Evolutionary conservation across 2,329 filamentous ascomycete species (phyloP).

Genomic region (Karstenula rhodostoma): DNA sequence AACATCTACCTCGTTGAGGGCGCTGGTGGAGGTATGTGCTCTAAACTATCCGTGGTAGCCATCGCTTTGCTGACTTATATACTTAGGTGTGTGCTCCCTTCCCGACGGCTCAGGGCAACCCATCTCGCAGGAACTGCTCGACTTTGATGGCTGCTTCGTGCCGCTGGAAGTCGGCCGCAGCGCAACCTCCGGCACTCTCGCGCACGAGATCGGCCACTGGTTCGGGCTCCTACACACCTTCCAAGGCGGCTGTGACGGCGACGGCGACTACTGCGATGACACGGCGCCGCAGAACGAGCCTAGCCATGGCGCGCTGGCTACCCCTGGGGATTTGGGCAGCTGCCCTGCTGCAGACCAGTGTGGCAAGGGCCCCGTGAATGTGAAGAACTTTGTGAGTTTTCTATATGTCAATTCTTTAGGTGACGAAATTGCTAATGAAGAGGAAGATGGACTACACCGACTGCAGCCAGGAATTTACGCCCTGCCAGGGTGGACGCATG

Average conservation of each 20-base stretch:
- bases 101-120: slow-evolving; percentile 16
- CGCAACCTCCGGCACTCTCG: slow-evolving; percentile 20
- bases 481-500: slow-evolving; percentile 31
- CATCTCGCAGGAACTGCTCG: slow-evolving; percentile 21
- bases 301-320: slow-evolving; percentile 21
- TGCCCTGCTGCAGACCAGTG: slow-evolving; percentile 24
- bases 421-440: background rate
- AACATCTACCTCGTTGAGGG: slow-evolving; percentile 65
- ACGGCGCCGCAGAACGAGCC: slow-evolving; percentile 36
- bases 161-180: slow-evolving; percentile 20
- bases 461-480: slow-evolving; percentile 28
- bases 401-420: background rate
- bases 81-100: slow-evolving; percentile 18
- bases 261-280: slow-evolving; percentile 39
- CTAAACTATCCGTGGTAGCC: background rate
- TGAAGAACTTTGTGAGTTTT: slow-evolving; percentile 28
- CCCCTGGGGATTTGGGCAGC: slow-evolving; percentile 20
- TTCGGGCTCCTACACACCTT: slow-evolving; percentile 43
- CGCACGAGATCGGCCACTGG: slow-evolving; percentile 40
- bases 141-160: slow-evolving; percentile 30
- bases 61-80: too few species aligned
- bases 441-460: slow-evolving; percentile 31
- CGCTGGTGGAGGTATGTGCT: slow-evolving; percentile 52
- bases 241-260: slow-evolving; percentile 32
- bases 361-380: slow-evolving; percentile 22